Conservation (phyloP, 306 rosid genomes). For the Quercus wislizeni region DNA sequence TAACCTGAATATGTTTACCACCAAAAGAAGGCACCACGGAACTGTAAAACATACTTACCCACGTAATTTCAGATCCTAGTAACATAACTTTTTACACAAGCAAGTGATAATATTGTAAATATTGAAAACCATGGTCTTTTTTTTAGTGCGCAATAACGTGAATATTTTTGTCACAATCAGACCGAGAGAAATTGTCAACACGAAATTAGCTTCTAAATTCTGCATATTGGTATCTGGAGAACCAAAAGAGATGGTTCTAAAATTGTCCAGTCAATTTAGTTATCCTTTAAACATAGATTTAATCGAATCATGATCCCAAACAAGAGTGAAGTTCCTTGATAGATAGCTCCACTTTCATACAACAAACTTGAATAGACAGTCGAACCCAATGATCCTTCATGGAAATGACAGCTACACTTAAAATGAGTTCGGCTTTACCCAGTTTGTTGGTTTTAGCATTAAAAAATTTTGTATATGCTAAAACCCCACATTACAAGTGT, state of each 20-base stretch:
- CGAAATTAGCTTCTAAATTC: too few relatives aligned
- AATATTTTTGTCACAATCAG: not conserved
- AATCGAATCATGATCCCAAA: too few relatives aligned
- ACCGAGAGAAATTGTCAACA: not conserved
- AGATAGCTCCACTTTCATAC: not conserved
- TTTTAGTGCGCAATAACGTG: not conserved
- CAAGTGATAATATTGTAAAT: not conserved
- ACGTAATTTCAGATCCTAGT: not conserved
- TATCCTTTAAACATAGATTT: too few relatives aligned
- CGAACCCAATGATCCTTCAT: not conserved
- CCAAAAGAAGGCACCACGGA: conserved; percentile 7
- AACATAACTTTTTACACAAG: not conserved
- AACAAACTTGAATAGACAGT: not conserved
- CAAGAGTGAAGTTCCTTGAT: not conserved
- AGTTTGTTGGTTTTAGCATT: not conserved
- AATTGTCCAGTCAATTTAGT: too few relatives aligned
- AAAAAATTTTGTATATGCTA: not conserved
- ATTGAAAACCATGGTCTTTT: not conserved
- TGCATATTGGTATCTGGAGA: too few relatives aligned
- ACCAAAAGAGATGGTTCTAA: too few relatives aligned
- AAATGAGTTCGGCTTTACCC: not conserved
- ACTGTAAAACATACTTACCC: not conserved
- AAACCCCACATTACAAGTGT: too few relatives aligned
- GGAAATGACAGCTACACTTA: not conserved
- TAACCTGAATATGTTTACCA: not conserved